Evolutionary conservation across 768 basidiomycete species (phyloP).

Genomic region (Tubosaeta sp.): DNA sequence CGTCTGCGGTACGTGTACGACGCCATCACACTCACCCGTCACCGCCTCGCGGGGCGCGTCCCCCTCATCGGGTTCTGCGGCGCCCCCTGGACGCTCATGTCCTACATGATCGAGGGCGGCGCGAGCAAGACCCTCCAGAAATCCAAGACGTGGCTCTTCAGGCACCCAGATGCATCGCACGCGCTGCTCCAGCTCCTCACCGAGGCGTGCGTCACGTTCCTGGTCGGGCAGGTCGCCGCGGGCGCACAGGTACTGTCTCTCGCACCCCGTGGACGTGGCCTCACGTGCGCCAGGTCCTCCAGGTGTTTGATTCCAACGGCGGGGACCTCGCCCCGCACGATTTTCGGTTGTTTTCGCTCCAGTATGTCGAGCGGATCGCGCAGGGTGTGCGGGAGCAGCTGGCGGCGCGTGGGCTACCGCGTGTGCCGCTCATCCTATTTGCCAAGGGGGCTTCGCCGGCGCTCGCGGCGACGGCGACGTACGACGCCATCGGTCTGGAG

Average conservation of each 20-base stretch:
- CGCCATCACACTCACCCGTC: conserved; percentile 83
- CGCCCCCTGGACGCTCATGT: conserved; percentile 97
- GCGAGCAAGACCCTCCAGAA: conserved; percentile 88
- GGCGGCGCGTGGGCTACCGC: conserved; percentile 45
- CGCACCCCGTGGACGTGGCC: background rate
- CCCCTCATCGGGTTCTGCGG: conserved; percentile 97
- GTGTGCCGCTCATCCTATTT: conserved; percentile 84
- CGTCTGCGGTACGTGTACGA: conserved; percentile 90
- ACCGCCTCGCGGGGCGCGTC: conserved; percentile 78
- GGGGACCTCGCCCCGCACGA: conserved; percentile 89
- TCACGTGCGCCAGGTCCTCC: conserved; percentile 60
- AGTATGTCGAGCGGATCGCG: conserved; percentile 71
- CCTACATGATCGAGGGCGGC: conserved; percentile 98
- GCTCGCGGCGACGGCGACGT: conserved; percentile 63
- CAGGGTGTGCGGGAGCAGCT: conserved; percentile 61
- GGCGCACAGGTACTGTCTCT: conserved; percentile 79
- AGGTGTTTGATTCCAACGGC: conserved; percentile 97
- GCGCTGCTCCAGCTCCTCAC: conserved; percentile 75
- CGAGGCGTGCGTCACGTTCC: conserved; percentile 83
- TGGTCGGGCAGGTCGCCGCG: conserved; percentile 90
- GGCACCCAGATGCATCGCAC: conserved; percentile 63
- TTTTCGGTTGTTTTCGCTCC: conserved; percentile 80
- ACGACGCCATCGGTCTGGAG: conserved; percentile 88
- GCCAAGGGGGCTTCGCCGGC: conserved; percentile 90
- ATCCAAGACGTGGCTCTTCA: conserved; percentile 92